Conservation (phyloP, 257 asterid genomes). For the Solanum pimpinellifolium region DNA sequence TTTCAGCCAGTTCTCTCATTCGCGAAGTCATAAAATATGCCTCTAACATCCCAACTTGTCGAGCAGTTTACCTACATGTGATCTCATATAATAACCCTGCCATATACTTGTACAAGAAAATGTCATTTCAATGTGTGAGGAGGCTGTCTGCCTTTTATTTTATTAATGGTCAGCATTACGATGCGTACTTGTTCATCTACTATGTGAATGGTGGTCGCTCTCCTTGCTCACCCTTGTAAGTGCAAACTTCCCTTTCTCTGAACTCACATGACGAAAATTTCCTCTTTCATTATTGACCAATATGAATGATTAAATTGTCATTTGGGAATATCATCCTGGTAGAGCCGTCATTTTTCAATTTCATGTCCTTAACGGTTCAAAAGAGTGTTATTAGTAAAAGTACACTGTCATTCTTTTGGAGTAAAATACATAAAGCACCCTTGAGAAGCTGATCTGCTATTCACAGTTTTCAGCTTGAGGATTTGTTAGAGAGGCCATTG, state of each 20-base stretch:
- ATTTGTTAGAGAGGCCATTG: neutral
- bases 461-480: neutral
- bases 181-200: constrained; percentile 88
- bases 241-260: constrained; percentile 2
- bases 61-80: constrained; percentile 93
- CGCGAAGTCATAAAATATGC: constrained; percentile 77
- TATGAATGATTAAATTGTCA: neutral
- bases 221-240: constrained; percentile 95
- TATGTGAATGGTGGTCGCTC: constrained; percentile 91
- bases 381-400: neutral
- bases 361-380: neutral
- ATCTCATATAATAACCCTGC: constrained; percentile 90
- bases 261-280: neutral
- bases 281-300: neutral
- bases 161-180: constrained; percentile 76
- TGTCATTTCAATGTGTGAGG: constrained; percentile 75
- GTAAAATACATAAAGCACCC: neutral
- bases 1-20: constrained; percentile 79
- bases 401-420: neutral
- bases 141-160: constrained; percentile 63
- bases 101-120: constrained; percentile 77
- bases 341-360: neutral
- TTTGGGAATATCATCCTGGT: neutral
- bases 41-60: constrained; percentile 50
- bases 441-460: neutral